phyloP scores from a whole-genome alignment of 1,284 basidiomycete genomes.

The Chiua sp. region DNA sequence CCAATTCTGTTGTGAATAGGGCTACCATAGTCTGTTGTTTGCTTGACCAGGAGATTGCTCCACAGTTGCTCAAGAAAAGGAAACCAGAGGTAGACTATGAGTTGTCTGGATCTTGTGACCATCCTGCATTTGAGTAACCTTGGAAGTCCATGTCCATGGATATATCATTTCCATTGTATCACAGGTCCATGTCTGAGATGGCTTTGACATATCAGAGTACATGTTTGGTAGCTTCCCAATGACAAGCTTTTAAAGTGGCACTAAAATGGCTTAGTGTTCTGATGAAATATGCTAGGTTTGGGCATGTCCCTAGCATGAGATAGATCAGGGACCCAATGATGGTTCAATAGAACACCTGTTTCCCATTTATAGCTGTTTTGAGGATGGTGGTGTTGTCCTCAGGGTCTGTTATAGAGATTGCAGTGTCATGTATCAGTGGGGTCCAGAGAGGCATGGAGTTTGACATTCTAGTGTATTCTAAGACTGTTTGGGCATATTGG shows the following conservation, averaged over 20 bases:
- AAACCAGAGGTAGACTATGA: neutral
- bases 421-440: neutral
- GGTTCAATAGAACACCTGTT: neutral
- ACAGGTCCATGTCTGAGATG: too few relatives aligned
- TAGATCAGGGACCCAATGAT: neutral
- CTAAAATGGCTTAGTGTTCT: too few relatives aligned
- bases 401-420: too few relatives aligned
- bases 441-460: neutral
- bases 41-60: too few relatives aligned
- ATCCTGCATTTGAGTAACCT: slow-evolving; percentile 3
- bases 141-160: slow-evolving; percentile 11
- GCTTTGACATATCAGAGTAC: neutral
- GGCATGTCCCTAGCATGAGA: too few relatives aligned
- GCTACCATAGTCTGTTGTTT: too few relatives aligned
- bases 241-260: neutral
- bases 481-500: neutral
- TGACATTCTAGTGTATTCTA: neutral
- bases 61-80: too few relatives aligned
- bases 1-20: too few relatives aligned
- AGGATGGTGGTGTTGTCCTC: neutral
- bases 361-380: neutral
- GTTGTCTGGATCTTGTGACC: slow-evolving; percentile 1
- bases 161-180: neutral
- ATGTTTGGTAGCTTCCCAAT: slow-evolving; percentile 6
- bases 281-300: too few relatives aligned